Conservation (phyloP, 805 yeast genomes). For the Nakazawaea ernobii region DNA sequence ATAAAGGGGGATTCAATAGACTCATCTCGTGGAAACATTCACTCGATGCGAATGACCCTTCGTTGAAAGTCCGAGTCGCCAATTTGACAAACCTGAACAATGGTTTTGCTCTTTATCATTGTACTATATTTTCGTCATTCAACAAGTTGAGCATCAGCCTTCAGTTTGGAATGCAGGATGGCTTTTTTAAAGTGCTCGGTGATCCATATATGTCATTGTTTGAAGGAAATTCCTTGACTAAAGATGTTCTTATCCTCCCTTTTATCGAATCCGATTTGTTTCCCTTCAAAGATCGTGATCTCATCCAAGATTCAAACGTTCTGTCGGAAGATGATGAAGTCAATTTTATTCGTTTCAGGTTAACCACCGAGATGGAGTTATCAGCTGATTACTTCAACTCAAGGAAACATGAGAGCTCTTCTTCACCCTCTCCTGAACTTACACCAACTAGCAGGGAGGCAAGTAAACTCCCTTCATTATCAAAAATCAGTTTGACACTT, state of each 20-base stretch:
- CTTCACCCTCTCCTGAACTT: neutral
- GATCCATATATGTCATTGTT: constrained; percentile 12
- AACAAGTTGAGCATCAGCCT: constrained; percentile 23
- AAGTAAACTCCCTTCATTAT: too few relatives aligned
- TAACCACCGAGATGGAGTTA: neutral
- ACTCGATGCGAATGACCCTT: constrained; percentile 47
- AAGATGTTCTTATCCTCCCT: neutral
- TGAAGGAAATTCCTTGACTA: neutral
- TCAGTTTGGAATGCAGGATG: constrained; percentile 23
- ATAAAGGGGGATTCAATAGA: constrained; percentile 32
- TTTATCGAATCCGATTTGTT: neutral
- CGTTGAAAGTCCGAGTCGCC: constrained; percentile 35
- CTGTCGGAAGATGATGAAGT: neutral
- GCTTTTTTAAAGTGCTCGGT: constrained; percentile 16
- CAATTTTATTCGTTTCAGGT: neutral
- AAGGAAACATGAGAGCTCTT: neutral
- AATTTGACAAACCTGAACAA: constrained; percentile 2
- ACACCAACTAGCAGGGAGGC: neutral
- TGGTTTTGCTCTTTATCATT: constrained; percentile 13
- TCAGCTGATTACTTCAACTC: neutral
- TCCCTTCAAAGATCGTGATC: too few relatives aligned
- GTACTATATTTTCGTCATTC: constrained; percentile 24
- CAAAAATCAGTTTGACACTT: too few relatives aligned
- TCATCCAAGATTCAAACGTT: neutral
- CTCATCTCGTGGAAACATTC: constrained; percentile 71